Evolutionary conservation across 2,329 filamentous ascomycete genomes (phyloP).

Genomic region (Epicoccum sorghinum): DNA sequence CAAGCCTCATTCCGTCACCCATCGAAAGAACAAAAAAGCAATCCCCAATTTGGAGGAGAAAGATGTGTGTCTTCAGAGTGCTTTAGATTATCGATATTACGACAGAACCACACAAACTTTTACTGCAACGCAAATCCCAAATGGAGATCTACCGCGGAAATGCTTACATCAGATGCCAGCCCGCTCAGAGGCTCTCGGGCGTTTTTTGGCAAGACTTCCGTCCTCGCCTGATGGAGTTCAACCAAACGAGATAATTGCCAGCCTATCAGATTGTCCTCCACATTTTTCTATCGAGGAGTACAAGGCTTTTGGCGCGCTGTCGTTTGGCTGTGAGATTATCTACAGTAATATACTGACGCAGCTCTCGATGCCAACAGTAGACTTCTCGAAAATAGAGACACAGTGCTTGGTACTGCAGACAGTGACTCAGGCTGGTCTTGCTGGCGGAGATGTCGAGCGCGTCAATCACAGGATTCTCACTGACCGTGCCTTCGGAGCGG

Average conservation of each 20-base stretch:
- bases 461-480: conserved; percentile 46
- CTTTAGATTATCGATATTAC: conserved; percentile 47
- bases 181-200: conserved; percentile 44
- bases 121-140: conserved; percentile 16
- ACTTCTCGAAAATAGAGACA: conserved; percentile 59
- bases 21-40: conserved; percentile 34
- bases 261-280: conserved; percentile 50
- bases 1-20: conserved; percentile 48
- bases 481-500: conserved; percentile 42
- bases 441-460: conserved; percentile 28
- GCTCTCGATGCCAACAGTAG: conserved; percentile 54
- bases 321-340: conserved; percentile 56
- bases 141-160: conserved; percentile 18
- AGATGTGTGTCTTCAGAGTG: conserved; percentile 56
- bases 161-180: conserved; percentile 53
- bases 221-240: conserved; percentile 29
- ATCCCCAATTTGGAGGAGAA: conserved; percentile 37
- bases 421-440: conserved; percentile 56
- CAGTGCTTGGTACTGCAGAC: conserved; percentile 57
- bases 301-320: conserved; percentile 57
- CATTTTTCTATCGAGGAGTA: conserved; percentile 61
- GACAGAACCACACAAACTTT: conserved; percentile 28
- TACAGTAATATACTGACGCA: conserved; percentile 64
- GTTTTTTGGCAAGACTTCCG: conserved; percentile 47
- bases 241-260: conserved; percentile 59